Evolutionary conservation across 2,329 filamentous ascomycete genomes (phyloP).

Genomic region (Aspergillus sp.): DNA sequence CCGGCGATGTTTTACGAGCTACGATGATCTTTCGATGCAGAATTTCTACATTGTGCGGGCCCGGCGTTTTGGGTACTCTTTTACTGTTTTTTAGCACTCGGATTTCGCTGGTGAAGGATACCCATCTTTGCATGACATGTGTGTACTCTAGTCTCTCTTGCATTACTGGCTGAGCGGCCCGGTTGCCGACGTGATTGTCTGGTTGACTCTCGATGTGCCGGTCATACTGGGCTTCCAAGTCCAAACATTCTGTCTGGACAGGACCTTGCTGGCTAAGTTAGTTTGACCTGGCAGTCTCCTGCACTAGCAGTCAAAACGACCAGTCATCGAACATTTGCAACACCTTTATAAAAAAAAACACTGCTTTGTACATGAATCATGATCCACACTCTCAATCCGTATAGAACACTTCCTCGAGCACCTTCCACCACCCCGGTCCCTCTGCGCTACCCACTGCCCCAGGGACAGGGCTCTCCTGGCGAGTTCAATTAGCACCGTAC

Average conservation of each 20-base stretch:
- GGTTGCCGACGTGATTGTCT: not conserved
- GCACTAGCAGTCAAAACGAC: not conserved
- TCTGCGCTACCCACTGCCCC: slow-evolving; percentile 39
- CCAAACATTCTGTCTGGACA: not conserved
- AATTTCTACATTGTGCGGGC: slow-evolving; percentile 18
- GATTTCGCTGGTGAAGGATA: slow-evolving; percentile 30
- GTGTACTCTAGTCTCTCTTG: slow-evolving; percentile 21
- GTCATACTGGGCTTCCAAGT: not conserved
- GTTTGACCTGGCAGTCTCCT: not conserved
- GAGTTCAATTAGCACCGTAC: slow-evolving; percentile 12
- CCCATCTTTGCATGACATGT: slow-evolving; percentile 28
- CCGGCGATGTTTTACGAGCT: slow-evolving; percentile 23
- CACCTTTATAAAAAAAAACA: not conserved
- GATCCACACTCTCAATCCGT: slow-evolving; percentile 25
- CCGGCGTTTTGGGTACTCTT: slow-evolving; percentile 30
- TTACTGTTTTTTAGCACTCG: slow-evolving; percentile 22
- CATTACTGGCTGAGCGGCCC: not conserved
- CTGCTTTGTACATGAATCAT: slow-evolving; percentile 2
- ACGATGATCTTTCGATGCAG: slow-evolving; percentile 25
- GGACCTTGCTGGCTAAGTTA: not conserved
- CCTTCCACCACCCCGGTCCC: slow-evolving; percentile 44
- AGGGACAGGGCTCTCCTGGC: slow-evolving; percentile 37
- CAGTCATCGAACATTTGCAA: not conserved
- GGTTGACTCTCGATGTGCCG: not conserved
- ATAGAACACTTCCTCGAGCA: slow-evolving; percentile 41